Conservation (phyloP, 345 rosid genomes). For the Eucalyptus tenuipes region DNA sequence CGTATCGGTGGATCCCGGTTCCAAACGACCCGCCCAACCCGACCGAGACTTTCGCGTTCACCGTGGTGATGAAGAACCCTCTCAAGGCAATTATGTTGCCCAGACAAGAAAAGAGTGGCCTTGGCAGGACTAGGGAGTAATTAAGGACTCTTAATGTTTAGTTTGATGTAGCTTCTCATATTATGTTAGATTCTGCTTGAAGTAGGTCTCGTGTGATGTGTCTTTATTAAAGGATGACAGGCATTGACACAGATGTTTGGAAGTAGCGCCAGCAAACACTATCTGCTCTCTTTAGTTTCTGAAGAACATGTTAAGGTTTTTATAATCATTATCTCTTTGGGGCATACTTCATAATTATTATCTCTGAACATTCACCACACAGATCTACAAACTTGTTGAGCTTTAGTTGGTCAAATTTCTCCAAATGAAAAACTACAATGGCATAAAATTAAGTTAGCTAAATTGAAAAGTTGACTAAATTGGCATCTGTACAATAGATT, state of each 20-base stretch:
- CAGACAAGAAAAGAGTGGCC: slow-evolving; percentile 8
- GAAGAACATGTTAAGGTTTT: neutral
- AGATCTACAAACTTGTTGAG: neutral
- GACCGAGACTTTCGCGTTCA: slow-evolving; percentile 78
- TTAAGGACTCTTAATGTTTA: neutral
- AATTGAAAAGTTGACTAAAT: neutral
- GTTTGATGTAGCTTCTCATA: neutral
- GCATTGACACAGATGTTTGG: neutral
- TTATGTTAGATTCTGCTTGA: neutral
- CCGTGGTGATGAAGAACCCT: slow-evolving; percentile 86
- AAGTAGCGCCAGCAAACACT: neutral
- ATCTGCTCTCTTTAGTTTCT: neutral
- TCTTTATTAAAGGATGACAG: neutral
- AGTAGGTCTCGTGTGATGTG: neutral
- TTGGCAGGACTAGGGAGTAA: neutral
- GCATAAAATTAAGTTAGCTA: neutral
- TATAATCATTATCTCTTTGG: neutral
- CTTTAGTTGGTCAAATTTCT: neutral
- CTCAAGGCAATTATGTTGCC: slow-evolving; percentile 57
- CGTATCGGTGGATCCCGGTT: slow-evolving; percentile 60
- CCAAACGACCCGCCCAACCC: slow-evolving; percentile 65
- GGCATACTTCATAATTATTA: neutral
- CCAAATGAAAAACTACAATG: neutral
- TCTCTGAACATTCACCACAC: neutral
- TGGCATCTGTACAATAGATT: rapidly evolving